A percentile compares a stretch with the other conserved stretches of the same genome.
Evolutionary conservation across 169 alveolate genomes (phyloP).

Genomic region (Blepharisma undulans): DNA sequence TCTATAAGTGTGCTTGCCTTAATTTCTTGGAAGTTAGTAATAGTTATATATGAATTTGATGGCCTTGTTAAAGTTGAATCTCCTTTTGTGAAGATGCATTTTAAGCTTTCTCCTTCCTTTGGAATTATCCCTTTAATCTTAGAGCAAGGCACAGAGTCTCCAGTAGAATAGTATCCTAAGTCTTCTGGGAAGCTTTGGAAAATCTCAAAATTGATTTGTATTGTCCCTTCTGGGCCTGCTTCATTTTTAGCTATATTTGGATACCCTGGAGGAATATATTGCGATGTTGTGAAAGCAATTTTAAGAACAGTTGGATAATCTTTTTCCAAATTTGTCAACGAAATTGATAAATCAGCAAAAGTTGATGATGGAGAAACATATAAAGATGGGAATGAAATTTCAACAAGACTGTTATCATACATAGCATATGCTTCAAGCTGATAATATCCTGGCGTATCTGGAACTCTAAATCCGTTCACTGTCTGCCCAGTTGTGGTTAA

Average conservation of each 20-base stretch:
- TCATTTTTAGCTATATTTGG: background rate
- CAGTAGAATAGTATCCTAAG: background rate
- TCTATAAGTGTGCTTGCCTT: background rate
- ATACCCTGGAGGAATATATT: background rate
- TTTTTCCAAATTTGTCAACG: background rate
- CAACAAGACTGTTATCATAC: background rate
- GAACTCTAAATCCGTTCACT: background rate
- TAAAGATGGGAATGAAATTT: background rate
- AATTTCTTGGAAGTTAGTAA: background rate
- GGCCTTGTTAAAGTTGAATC: background rate
- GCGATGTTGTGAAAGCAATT: background rate
- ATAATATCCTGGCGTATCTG: background rate
- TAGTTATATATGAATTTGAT: background rate
- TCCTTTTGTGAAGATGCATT: background rate
- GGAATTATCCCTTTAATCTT: background rate
- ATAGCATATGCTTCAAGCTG: background rate
- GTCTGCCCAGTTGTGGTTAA: background rate
- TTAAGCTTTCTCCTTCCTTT: background rate
- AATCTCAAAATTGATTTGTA: background rate
- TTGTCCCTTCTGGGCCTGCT: background rate
- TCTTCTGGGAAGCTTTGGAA: background rate
- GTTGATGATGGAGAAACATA: background rate
- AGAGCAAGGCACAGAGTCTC: background rate
- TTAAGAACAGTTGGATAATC: background rate
- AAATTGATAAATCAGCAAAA: background rate